Percentiles rank a stretch among this genome's conserved stretches.
Evolutionary conservation across 2,329 filamentous ascomycete species (phyloP).

Genomic region (Claviceps sp.): DNA sequence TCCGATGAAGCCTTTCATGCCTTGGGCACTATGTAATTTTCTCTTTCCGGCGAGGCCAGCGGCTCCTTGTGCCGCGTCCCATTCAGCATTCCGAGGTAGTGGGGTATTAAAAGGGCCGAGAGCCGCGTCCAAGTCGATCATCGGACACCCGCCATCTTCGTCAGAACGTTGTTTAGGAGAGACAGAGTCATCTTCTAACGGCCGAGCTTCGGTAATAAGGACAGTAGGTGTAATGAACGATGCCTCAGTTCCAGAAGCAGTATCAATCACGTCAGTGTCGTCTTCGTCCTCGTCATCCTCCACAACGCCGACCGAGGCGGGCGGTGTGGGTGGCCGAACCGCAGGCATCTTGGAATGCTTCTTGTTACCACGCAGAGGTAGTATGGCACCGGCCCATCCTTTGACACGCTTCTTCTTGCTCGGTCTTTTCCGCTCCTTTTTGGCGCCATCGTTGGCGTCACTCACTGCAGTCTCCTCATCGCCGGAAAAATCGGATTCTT

Average conservation of each 20-base stretch:
- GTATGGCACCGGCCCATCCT: conserved; percentile 53
- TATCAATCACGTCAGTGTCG: conserved; percentile 6
- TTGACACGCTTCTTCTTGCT: conserved; percentile 57
- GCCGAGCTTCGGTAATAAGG: conserved; percentile 27
- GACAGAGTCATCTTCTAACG: conserved; percentile 9
- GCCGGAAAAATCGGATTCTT: conserved; percentile 17
- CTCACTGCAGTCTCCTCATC: conserved; percentile 11
- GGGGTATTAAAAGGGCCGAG: conserved; percentile 86
- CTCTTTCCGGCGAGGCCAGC: conserved; percentile 43
- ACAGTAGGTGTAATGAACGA: conserved; percentile 24
- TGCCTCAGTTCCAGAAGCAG: conserved; percentile 10
- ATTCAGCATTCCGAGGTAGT: conserved; percentile 46
- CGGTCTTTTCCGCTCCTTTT: conserved; percentile 21
- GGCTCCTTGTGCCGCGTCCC: conserved; percentile 51
- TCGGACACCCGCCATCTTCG: conserved; percentile 57
- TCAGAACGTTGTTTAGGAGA: conserved; percentile 22
- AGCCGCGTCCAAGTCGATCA: conserved; percentile 91
- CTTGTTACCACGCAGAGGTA: conserved; percentile 41
- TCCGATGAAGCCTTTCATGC: conserved; percentile 53
- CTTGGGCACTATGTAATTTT: conserved; percentile 63
- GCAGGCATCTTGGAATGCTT: conserved; percentile 27
- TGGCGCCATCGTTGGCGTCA: conserved; percentile 10
- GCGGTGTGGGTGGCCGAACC: conserved; percentile 33
- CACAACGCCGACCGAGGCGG: conserved; percentile 18
- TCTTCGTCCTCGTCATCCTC: conserved; percentile 19